Evolutionary conservation across 495 filamentous ascomycete species (phyloP).

Genomic region (Trichocladium antarcticum): DNA sequence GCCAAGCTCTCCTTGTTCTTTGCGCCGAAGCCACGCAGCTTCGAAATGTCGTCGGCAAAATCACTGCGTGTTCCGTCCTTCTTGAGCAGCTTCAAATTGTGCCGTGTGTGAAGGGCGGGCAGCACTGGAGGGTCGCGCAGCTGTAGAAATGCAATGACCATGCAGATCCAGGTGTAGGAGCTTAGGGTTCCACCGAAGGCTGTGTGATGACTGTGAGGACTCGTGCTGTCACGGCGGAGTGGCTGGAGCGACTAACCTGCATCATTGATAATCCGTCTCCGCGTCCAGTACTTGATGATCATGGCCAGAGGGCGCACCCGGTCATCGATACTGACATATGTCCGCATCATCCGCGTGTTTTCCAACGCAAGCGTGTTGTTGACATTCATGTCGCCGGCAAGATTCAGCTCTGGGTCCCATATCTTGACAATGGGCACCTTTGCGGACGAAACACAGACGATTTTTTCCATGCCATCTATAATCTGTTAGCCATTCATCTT

Average conservation of each 20-base stretch:
- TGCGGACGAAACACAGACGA: conserved; percentile 83
- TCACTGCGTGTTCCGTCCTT: conserved; percentile 53
- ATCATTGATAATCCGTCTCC: conserved; percentile 83
- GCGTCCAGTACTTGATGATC: conserved; percentile 96
- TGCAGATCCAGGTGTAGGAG: conserved; percentile 99
- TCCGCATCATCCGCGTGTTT: conserved; percentile 97
- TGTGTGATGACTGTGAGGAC: conserved; percentile 26
- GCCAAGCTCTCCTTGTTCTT: conserved; percentile 76
- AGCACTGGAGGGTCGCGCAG: conserved; percentile 77
- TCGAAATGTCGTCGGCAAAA: conserved; percentile 76
- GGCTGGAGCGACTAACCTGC: conserved; percentile 53
- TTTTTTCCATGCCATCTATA: conserved; percentile 86
- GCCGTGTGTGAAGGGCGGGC: conserved; percentile 71
- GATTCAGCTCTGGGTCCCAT: conserved; percentile 83
- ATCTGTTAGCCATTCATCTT: conserved; percentile 17
- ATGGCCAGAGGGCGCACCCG: conserved; percentile 86
- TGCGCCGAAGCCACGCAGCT: conserved; percentile 58
- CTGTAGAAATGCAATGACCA: conserved; percentile 95
- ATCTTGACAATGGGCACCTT: conserved; percentile 99
- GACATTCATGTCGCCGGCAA: conserved; percentile 98
- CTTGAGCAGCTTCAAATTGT: conserved; percentile 48
- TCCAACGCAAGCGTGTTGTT: conserved; percentile 91
- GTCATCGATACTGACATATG: conserved; percentile 88
- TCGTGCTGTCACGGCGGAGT: background rate
- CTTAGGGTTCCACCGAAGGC: conserved; percentile 89